Evolutionary conservation across 192 early-diverging fungal genomes (phyloP).

Genomic region (Phycomyces nitens): DNA sequence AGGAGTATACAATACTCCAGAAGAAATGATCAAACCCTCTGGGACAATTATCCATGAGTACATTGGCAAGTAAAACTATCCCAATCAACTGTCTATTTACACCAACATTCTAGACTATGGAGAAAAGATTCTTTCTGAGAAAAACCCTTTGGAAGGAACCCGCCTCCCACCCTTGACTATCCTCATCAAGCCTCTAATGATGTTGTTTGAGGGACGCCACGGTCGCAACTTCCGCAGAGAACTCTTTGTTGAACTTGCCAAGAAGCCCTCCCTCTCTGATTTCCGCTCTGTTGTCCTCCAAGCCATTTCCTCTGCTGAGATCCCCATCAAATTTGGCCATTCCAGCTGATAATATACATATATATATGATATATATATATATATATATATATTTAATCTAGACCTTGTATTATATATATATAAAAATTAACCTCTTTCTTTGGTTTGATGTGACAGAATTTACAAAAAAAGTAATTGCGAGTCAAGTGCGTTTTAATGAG

Average conservation of each 20-base stretch:
- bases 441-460: neutral
- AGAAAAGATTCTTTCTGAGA: slow-evolving; percentile 3
- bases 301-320: neutral
- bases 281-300: slow-evolving; percentile 5
- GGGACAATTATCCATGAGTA: slow-evolving; percentile 37
- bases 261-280: neutral
- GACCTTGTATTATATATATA: neutral
- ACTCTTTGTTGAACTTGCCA: slow-evolving; percentile 18
- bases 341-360: too few relatives aligned
- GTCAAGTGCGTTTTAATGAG: slow-evolving; percentile 53
- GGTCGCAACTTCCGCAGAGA: slow-evolving; percentile 35
- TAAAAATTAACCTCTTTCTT: neutral
- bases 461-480: neutral
- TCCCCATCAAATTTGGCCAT: neutral
- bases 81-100: neutral
- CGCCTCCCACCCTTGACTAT: slow-evolving; percentile 34
- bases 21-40: slow-evolving; percentile 22
- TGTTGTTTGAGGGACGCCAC: slow-evolving; percentile 36
- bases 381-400: neutral
- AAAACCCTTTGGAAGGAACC: slow-evolving; percentile 21
- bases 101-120: slow-evolving; percentile 7
- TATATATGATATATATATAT: too few relatives aligned
- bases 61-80: slow-evolving; percentile 22
- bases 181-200: slow-evolving; percentile 39
- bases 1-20: neutral